Conservation (phyloP, 257 asterid species). For the Oldenlandia corymbosa region DNA sequence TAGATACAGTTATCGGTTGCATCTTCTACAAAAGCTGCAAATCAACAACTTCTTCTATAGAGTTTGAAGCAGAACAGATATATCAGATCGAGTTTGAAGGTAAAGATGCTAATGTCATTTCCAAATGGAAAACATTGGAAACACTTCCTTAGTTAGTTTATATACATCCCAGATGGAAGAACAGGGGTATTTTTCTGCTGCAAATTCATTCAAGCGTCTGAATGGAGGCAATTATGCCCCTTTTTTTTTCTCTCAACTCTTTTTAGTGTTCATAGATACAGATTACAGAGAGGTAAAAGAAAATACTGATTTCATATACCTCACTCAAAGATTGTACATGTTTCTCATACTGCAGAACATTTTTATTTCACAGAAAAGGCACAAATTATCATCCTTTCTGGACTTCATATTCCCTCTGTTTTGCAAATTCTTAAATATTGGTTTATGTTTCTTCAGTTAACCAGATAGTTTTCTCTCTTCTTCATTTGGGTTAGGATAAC, state of each 20-base stretch:
- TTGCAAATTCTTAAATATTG: no score
- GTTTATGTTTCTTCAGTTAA: no score
- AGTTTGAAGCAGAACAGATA: constrained; percentile 16
- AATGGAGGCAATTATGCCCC: constrained; percentile 9
- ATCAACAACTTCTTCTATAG: constrained; percentile 8
- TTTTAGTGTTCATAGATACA: constrained; percentile 10
- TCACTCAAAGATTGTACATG: constrained; percentile 3
- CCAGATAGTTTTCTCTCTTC: no score
- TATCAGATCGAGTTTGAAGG: constrained; percentile 26
- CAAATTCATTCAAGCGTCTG: constrained; percentile 2
- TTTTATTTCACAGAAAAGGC: constrained; percentile 4
- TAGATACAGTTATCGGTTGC: constrained; percentile 56
- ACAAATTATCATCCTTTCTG: no score
- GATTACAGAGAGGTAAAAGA: background rate
- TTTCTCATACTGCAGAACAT: constrained; percentile 8
- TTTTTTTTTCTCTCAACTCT: background rate
- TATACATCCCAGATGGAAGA: background rate
- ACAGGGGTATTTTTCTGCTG: background rate
- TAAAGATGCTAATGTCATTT: constrained; percentile 13
- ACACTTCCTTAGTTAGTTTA: constrained; percentile 21
- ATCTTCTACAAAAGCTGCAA: constrained; percentile 43
- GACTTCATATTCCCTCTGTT: no score
- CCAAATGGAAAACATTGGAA: constrained; percentile 23
- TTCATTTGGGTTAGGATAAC: no score
- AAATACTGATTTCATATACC: background rate